These are phyloP conservation scores for Lactuca saligna DNA, from an alignment of 129 eudicot species.

Conservation along the genomic window DNA sequence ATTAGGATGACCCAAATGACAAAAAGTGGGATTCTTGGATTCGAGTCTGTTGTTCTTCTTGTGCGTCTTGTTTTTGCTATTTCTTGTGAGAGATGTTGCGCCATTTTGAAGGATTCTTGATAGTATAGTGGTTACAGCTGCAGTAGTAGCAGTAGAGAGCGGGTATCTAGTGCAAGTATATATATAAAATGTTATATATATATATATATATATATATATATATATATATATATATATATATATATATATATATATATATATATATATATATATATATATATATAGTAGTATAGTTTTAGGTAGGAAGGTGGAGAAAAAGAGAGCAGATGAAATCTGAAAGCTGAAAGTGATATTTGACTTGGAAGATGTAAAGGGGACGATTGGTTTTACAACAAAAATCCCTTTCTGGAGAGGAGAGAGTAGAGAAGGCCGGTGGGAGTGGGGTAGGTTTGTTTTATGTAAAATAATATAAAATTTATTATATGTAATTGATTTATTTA, in stretches of 20 bases:
- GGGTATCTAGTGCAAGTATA: not conserved
- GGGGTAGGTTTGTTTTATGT: too few relatives aligned
- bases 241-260: too few relatives aligned
- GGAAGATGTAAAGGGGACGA: conserved; percentile 10
- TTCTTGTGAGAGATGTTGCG: conserved; percentile 23
- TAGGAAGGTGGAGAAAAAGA: not conserved
- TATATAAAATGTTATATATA: not conserved
- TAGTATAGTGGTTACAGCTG: not conserved
- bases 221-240: too few relatives aligned
- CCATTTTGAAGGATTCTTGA: conserved; percentile 33
- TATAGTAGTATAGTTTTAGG: not conserved
- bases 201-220: too few relatives aligned
- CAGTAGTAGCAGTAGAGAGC: not conserved
- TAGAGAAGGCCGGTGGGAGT: too few relatives aligned
- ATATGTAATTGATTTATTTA: too few relatives aligned
- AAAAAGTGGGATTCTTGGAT: conserved; percentile 30
- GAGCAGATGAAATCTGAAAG: conserved; percentile 18
- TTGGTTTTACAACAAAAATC: conserved; percentile 19
- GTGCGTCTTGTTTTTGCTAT: conserved; percentile 17
- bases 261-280: too few relatives aligned
- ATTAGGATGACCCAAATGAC: conserved; percentile 44
- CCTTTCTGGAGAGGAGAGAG: not conserved
- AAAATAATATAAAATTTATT: too few relatives aligned
- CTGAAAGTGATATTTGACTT: conserved; percentile 28
- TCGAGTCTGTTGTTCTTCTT: conserved; percentile 9